Evolutionary conservation across 768 basidiomycete species (phyloP).

Genomic region (Crassisporium funariophilum): DNA sequence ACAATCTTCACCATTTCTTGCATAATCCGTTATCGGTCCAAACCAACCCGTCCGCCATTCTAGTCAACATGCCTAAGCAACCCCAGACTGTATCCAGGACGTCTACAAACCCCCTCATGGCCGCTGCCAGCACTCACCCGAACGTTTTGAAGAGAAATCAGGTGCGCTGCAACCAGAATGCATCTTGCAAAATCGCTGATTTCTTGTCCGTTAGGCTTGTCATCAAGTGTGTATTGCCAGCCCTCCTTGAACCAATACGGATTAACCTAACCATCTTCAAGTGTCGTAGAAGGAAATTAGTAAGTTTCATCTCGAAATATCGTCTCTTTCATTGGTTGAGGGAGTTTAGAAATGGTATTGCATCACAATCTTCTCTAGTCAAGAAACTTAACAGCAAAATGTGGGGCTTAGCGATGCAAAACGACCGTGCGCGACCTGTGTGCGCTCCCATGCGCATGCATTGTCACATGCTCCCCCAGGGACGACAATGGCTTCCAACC

Average conservation of each 20-base stretch:
- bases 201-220: conserved; percentile 43
- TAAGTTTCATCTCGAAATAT: conserved; percentile 34
- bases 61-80: no score
- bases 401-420: conserved; percentile 77
- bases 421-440: conserved; percentile 75
- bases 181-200: conserved; percentile 3
- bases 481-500: conserved; percentile 50
- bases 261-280: conserved; percentile 24
- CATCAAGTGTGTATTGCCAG: conserved; percentile 45
- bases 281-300: conserved; percentile 76
- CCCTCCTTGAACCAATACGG: background rate
- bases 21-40: no score
- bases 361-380: no score
- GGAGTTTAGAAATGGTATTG: conserved; percentile 60
- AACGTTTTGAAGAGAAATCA: conserved; percentile 58
- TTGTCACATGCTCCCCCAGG: conserved; percentile 63
- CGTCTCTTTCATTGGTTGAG: conserved; percentile 9
- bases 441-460: conserved; percentile 74
- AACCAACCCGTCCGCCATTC: conserved; percentile 10
- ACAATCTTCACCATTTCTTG: no score
- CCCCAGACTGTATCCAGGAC: no score
- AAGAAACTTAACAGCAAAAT: no score
- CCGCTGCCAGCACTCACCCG: conserved; percentile 32
- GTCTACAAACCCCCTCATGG: conserved; percentile 17
- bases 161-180: conserved; percentile 26